A percentile compares a stretch with the other conserved stretches of the same genome.
These are phyloP conservation scores for Fusarium sp. DNA, from an alignment of 2,329 filamentous ascomycete genomes.

Conservation along the genomic window DNA sequence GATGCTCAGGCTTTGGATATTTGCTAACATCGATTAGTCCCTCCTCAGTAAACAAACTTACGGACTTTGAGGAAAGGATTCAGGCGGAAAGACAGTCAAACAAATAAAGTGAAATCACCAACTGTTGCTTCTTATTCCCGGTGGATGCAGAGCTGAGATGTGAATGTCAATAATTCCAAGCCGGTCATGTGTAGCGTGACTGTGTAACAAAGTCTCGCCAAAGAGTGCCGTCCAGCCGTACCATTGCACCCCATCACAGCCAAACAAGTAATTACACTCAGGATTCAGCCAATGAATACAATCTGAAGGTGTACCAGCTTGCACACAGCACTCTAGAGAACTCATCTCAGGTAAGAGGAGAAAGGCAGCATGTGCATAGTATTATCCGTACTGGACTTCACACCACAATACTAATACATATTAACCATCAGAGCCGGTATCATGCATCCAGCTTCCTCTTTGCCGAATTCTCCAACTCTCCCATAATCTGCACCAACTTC, in stretches of 20 bases:
- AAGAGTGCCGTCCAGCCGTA: fast-evolving
- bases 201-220: neutral
- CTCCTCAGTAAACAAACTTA: neutral
- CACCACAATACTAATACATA: neutral
- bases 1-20: fast-evolving
- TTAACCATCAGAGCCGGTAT: neutral
- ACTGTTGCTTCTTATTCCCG: fast-evolving
- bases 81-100: neutral
- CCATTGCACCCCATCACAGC: fast-evolving
- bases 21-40: slow-evolving; percentile 3
- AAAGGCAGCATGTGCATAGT: neutral
- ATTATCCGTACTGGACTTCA: neutral
- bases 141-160: neutral
- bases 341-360: neutral
- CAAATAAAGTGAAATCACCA: slow-evolving; percentile 6
- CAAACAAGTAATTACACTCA: no score
- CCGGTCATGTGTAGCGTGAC: no score
- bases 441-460: slow-evolving; percentile 23
- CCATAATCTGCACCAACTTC: slow-evolving; percentile 30
- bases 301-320: neutral
- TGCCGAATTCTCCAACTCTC: slow-evolving; percentile 22
- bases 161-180: neutral
- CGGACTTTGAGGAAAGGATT: neutral
- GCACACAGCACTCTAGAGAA: neutral
- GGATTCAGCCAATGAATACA: no score